phyloP scores from a whole-genome alignment of 345 rosid genomes.

The Lumnitzera littorea region DNA sequence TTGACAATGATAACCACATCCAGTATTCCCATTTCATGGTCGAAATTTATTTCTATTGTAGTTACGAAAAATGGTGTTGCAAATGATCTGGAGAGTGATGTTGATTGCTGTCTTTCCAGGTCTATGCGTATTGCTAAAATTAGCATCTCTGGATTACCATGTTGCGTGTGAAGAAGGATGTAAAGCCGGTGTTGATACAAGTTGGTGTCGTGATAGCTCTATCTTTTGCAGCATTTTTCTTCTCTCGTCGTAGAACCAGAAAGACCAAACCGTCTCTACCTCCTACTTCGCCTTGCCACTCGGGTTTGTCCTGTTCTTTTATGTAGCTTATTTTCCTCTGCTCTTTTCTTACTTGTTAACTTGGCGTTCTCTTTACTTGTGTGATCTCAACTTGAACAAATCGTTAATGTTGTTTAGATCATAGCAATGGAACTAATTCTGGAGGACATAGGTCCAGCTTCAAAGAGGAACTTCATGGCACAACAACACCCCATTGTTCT shows the following conservation, averaged over 20 bases:
- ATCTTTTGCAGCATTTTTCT: constrained; percentile 67
- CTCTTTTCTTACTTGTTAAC: not conserved
- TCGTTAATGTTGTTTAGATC: constrained; percentile 22
- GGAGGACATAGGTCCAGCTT: constrained; percentile 7
- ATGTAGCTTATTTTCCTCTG: not conserved
- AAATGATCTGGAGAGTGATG: not conserved
- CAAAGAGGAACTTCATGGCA: constrained; percentile 15
- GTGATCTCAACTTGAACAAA: not conserved
- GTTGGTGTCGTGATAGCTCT: constrained; percentile 66
- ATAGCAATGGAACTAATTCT: constrained; percentile 10
- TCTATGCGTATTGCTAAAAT: not conserved
- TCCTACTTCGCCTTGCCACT: constrained; percentile 16
- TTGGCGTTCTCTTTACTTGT: not conserved
- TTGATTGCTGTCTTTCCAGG: constrained; percentile 1
- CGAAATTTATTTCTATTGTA: too few relatives aligned
- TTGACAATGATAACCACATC: too few relatives aligned
- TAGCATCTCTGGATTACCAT: constrained; percentile 12
- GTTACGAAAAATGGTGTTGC: too few relatives aligned
- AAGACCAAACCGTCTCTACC: constrained; percentile 31
- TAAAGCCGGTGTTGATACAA: constrained; percentile 47
- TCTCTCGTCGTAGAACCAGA: constrained; percentile 37
- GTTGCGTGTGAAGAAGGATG: constrained; percentile 36
- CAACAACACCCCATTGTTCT: constrained; percentile 14
- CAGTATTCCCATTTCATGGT: too few relatives aligned
- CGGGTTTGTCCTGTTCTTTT: constrained; percentile 25